Evolutionary conservation across 2,329 filamentous ascomycete genomes (phyloP).

Genomic region (Helminthosporium solani): DNA sequence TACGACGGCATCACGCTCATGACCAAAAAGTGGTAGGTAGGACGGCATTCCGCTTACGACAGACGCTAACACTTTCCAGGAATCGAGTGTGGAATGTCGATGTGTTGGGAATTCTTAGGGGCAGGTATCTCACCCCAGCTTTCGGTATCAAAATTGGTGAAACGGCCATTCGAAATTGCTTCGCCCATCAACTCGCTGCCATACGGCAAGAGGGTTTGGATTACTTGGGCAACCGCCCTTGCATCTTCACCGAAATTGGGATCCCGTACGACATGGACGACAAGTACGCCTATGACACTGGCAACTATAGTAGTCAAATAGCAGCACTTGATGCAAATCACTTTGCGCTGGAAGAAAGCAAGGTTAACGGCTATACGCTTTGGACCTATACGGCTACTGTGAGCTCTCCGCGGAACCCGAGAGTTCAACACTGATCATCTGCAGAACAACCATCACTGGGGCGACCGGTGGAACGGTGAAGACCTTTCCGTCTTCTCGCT

Average conservation of each 20-base stretch:
- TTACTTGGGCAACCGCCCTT: conserved; percentile 83
- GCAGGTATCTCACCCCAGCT: conserved; percentile 82
- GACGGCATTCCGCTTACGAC: too few relatives aligned
- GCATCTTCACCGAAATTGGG: conserved; percentile 90
- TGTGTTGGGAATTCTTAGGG: conserved; percentile 86
- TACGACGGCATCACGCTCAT: conserved; percentile 96
- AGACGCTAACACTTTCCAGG: conserved; percentile 41
- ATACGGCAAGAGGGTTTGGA: conserved; percentile 86
- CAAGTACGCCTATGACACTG: conserved; percentile 90
- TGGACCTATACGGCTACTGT: conserved; percentile 82
- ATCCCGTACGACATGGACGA: conserved; percentile 99
- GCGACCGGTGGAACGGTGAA: conserved; percentile 97
- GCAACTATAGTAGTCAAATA: conserved; percentile 90
- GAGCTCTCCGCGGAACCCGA: conserved; percentile 25
- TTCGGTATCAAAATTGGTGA: conserved; percentile 94
- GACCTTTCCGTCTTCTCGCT: conserved; percentile 86
- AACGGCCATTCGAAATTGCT: conserved; percentile 88
- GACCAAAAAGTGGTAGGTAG: conserved; percentile 82
- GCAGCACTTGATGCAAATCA: conserved; percentile 95
- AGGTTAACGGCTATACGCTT: conserved; percentile 80
- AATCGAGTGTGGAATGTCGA: conserved; percentile 97
- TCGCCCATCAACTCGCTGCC: conserved; percentile 80
- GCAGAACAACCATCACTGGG: conserved; percentile 81
- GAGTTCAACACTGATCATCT: too few relatives aligned
- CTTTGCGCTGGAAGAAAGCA: conserved; percentile 82